Base-by-base conservation (phyloP, 2,329 filamentous ascomycete genomes). In the Xylariaceae sp. region DNA sequence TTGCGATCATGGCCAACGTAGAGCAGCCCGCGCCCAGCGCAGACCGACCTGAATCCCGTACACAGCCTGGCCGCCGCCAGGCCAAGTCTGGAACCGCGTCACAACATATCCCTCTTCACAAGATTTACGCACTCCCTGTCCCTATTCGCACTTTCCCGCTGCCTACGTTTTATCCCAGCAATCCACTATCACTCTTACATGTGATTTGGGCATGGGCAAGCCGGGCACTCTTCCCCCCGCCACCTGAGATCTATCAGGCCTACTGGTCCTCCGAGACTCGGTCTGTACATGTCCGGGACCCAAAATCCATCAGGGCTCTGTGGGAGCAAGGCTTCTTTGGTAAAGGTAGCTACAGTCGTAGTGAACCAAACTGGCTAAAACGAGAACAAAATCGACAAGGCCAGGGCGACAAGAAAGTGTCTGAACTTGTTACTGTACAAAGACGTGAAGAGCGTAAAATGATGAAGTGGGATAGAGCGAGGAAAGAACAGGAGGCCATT, bases 241-340 rank as follows among this genome's bases (percentile, higher is more conserved):
- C 80, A 1, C 80, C 80, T 11, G 86, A 91, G 67, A 73, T 84
- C 42, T 87, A 94, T 68, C 75, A 80, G 47, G 92, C 87, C 49
- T 81, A 87, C 61, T 96, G 92, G 78, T 92, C 90, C n/a, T 73
- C 81, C 1, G 82, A 86, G 54, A 95, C 90, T 3, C 83, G 86
- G 32, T 94, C 91, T 0, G 81, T 99, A 12, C 89, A 96, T 68
- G 79, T 99, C 54, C 89, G 84, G 19, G 87, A 96, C 69, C 76
- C 84, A 30, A 77, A 79, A 53, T 86, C 89, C 3, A 86, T 95
- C 59, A 80, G 87, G 52, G 89, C 86, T 1, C 73, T 99, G 29
- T 99, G 95, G 94, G 89, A 96, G 71, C 89, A 95, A 74, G 94
- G 94, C 4, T 99, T 99, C 73, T 99, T 92, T 71, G 95, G 95